phyloP scores from a whole-genome alignment of 2,329 filamentous ascomycete species.

The Xylaria digitata region DNA sequence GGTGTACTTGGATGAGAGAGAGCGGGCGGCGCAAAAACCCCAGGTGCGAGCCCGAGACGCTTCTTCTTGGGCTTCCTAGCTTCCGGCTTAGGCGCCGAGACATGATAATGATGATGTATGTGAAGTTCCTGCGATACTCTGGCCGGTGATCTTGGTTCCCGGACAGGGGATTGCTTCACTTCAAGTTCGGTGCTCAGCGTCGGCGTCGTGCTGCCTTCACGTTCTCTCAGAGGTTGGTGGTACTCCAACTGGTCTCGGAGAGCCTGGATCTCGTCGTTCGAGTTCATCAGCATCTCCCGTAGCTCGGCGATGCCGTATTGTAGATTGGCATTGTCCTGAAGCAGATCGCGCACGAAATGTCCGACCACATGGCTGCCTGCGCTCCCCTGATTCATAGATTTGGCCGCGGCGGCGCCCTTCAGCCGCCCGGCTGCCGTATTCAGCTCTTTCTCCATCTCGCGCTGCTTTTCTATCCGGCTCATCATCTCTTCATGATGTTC shows the following conservation, averaged over 20 bases:
- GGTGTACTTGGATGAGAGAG: constrained; percentile 57
- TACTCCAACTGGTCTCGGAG: constrained; percentile 83
- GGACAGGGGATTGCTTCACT: constrained; percentile 54
- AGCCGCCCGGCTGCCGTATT: constrained; percentile 81
- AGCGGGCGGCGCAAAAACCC: constrained; percentile 69
- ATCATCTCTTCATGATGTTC: constrained; percentile 85
- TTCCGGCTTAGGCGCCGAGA: constrained; percentile 68
- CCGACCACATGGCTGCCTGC: constrained; percentile 80
- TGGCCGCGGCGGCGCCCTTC: constrained; percentile 81
- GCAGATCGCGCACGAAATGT: constrained; percentile 93
- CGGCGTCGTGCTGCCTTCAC: constrained; percentile 55
- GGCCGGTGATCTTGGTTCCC: constrained; percentile 47
- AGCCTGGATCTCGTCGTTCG: constrained; percentile 92
- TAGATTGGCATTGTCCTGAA: constrained; percentile 94
- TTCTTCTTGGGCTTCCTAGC: constrained; percentile 76
- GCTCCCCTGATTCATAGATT: constrained; percentile 69
- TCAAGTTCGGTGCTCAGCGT: constrained; percentile 80
- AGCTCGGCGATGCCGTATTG: constrained; percentile 93
- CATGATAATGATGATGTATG: constrained; percentile 94
- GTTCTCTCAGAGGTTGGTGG: constrained; percentile 75
- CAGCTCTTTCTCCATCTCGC: constrained; percentile 84
- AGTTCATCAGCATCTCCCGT: constrained; percentile 87
- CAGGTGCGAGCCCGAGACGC: constrained; percentile 71
- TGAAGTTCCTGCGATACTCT: constrained; percentile 80
- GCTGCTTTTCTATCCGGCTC: constrained; percentile 83